A percentile compares a stretch with the other conserved stretches of the same genome.
These are phyloP conservation scores for Taphrina wiesneri DNA, from an alignment of 1,139 yeast species.

Conservation along the genomic window DNA sequence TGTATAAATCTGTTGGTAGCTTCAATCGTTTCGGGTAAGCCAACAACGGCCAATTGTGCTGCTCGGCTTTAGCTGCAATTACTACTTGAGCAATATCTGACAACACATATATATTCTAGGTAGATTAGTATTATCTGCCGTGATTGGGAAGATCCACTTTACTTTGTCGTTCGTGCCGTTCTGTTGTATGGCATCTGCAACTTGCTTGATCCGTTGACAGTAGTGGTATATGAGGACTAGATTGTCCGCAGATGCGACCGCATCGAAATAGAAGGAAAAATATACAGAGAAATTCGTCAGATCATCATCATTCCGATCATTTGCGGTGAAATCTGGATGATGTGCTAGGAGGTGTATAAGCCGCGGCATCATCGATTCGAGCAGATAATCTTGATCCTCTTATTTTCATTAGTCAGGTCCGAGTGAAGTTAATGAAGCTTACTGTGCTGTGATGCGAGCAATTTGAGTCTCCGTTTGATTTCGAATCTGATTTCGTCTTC, in stretches of 20 bases:
- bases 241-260: constrained; percentile 66
- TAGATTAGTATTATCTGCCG: background rate
- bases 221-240: constrained; percentile 72
- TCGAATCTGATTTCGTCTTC: constrained; percentile 44
- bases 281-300: constrained; percentile 44
- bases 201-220: constrained; percentile 78
- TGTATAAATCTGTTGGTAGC: constrained; percentile 51
- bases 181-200: constrained; percentile 57
- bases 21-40: constrained; percentile 81
- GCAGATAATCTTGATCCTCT: constrained; percentile 47
- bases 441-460: constrained; percentile 10
- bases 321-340: constrained; percentile 59
- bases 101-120: constrained; percentile 57
- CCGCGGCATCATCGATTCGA: constrained; percentile 67
- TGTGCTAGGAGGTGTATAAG: constrained; percentile 72
- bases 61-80: constrained; percentile 60
- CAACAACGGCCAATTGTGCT: constrained; percentile 65
- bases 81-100: constrained; percentile 74
- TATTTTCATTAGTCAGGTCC: background rate
- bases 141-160: background rate
- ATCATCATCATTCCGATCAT: constrained; percentile 40
- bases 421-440: background rate
- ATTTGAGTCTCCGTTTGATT: constrained; percentile 49
- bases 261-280: constrained; percentile 60
- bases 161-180: background rate